Conservation (phyloP, 768 basidiomycete genomes). For the Auricularia sp. region DNA sequence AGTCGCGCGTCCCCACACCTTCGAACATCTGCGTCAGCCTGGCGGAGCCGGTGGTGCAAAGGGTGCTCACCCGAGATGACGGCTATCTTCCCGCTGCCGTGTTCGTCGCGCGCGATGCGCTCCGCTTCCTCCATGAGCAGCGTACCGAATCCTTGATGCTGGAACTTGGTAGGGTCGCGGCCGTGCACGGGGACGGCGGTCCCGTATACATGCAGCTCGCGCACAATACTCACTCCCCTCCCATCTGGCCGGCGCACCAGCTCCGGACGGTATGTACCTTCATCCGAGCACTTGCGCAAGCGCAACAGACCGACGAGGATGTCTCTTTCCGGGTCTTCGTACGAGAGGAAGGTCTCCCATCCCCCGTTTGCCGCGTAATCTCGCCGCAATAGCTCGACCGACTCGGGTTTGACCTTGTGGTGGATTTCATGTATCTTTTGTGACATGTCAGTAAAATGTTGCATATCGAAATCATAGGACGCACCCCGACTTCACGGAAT, state of each 20-base stretch:
- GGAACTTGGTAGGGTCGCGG: conserved; percentile 95
- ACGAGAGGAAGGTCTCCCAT: conserved; percentile 99
- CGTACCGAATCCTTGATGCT: conserved; percentile 96
- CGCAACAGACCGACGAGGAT: conserved; percentile 91
- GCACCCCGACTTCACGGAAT: conserved; percentile 93
- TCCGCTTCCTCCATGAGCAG: conserved; percentile 99
- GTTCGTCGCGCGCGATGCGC: conserved; percentile 92
- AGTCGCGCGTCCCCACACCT: conserved; percentile 95
- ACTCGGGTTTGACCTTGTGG: conserved; percentile 91
- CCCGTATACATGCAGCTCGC: conserved; percentile 95
- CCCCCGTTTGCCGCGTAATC: conserved; percentile 97
- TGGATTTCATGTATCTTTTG: conserved; percentile 93
- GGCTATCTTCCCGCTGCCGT: conserved; percentile 90
- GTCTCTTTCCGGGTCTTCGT: conserved; percentile 95
- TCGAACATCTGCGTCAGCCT: conserved; percentile 1
- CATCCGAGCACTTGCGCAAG: conserved; percentile 89
- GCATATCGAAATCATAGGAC: conserved; percentile 16
- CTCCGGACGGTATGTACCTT: conserved; percentile 94
- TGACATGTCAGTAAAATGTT: neutral
- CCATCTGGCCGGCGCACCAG: conserved; percentile 51
- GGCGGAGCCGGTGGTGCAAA: conserved; percentile 4
- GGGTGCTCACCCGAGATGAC: conserved; percentile 76
- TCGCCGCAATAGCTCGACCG: conserved; percentile 86
- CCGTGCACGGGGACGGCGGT: conserved; percentile 97
- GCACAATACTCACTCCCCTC: conserved; percentile 82